Percentiles rank a stretch among this genome's conserved stretches.
These are phyloP conservation scores for Fusarium brevicatenulatum DNA, from an alignment of 2,329 filamentous ascomycete genomes.

Conservation along the genomic window DNA sequence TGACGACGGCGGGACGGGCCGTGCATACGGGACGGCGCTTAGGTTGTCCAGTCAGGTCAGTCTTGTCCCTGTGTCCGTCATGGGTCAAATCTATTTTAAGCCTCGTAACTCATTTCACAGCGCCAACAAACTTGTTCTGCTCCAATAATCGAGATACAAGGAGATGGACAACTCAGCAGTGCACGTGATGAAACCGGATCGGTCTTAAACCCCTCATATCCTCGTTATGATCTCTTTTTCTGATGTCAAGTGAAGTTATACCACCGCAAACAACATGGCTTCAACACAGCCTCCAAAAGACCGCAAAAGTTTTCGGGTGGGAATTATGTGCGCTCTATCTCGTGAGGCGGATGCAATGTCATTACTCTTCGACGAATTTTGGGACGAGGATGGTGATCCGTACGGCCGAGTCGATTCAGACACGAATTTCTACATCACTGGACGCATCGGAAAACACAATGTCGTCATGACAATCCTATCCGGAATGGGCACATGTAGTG, in stretches of 20 bases:
- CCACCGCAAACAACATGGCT: fast-evolving
- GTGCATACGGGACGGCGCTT: background rate
- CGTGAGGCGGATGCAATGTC: background rate
- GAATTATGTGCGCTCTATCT: background rate
- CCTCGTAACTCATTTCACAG: background rate
- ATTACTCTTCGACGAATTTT: slow-evolving; percentile 34
- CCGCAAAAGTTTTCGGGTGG: background rate
- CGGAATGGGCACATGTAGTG: too few species aligned
- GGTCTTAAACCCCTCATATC: background rate
- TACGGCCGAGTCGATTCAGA: too few species aligned
- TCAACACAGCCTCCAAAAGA: background rate
- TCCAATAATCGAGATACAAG: fast-evolving
- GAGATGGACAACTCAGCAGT: fast-evolving
- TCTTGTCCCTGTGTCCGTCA: background rate
- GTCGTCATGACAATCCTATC: too few species aligned
- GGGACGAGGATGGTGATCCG: too few species aligned
- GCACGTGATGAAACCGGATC: background rate
- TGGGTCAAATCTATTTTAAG: background rate
- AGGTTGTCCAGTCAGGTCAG: background rate
- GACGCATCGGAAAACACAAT: too few species aligned
- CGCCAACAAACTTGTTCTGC: fast-evolving
- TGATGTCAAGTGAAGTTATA: background rate
- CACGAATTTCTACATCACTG: too few species aligned
- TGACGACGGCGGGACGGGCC: background rate
- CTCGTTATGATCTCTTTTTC: background rate